Conservation (phyloP, 2,329 filamentous ascomycete genomes). For the Neofusicoccum umdonicola region DNA sequence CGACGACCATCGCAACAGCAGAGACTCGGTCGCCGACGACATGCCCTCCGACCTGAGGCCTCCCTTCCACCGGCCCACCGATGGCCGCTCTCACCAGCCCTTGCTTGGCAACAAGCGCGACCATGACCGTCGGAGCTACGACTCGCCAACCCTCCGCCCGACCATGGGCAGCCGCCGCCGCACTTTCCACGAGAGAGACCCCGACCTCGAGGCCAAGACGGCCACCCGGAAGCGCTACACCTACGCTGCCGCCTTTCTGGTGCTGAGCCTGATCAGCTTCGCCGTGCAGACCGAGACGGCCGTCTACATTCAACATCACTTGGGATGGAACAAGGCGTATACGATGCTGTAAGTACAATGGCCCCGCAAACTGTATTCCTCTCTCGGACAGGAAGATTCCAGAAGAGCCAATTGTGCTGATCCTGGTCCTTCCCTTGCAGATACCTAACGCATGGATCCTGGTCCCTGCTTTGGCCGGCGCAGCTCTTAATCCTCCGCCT, state of each 20-base stretch:
- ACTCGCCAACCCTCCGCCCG: constrained; percentile 35
- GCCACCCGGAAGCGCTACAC: constrained; percentile 80
- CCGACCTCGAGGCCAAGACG: constrained; percentile 60
- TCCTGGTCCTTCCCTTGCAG: constrained; percentile 34
- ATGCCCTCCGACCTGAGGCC: constrained; percentile 53
- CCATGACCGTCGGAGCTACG: constrained; percentile 35
- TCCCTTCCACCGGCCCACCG: constrained; percentile 34
- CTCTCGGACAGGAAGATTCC: background rate
- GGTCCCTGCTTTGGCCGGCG: constrained; percentile 82
- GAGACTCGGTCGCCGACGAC: constrained; percentile 33
- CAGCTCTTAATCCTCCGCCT: constrained; percentile 78
- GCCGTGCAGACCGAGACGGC: constrained; percentile 94
- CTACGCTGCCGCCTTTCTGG: constrained; percentile 79
- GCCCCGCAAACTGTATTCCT: background rate
- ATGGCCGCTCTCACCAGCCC: constrained; percentile 50
- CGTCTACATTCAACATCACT: constrained; percentile 86
- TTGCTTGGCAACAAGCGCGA: constrained; percentile 48
- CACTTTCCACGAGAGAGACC: constrained; percentile 74
- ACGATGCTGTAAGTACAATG: constrained; percentile 76
- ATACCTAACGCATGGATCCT: constrained; percentile 91
- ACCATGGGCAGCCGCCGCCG: constrained; percentile 58
- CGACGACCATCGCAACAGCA: background rate
- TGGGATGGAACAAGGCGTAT: constrained; percentile 98
- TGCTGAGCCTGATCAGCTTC: constrained; percentile 81
- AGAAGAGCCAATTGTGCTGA: background rate